These are phyloP conservation scores for Fraxinus quadrangulata DNA, from an alignment of 257 asterid species.

Conservation along the genomic window DNA sequence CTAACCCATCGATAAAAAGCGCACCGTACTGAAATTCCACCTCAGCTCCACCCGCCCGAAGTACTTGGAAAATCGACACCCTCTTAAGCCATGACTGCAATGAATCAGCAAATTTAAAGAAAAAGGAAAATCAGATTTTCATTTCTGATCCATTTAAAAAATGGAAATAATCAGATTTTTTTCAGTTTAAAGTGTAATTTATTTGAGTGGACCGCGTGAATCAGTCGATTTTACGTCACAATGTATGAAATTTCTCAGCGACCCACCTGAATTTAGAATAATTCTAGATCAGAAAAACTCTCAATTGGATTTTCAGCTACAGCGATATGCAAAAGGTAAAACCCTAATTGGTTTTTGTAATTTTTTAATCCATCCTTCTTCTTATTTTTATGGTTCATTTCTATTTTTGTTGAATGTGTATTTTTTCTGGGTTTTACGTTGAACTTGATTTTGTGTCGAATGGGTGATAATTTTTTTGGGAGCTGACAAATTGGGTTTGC, in stretches of 20 bases:
- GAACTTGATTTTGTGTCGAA: slow-evolving; percentile 16
- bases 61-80: slow-evolving; percentile 2
- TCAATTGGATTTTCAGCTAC: slow-evolving; percentile 22
- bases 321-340: slow-evolving; percentile 44
- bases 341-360: slow-evolving; percentile 28
- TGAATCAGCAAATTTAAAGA: neutral
- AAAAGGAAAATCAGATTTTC: neutral
- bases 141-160: slow-evolving; percentile 23
- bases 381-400: neutral
- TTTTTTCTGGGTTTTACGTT: slow-evolving; percentile 17
- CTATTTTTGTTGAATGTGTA: neutral
- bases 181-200: slow-evolving; percentile 14
- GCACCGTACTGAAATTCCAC: slow-evolving; percentile 38
- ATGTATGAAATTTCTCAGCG: slow-evolving; percentile 27
- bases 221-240: slow-evolving; percentile 27
- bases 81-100: slow-evolving; percentile 24
- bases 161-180: slow-evolving; percentile 8
- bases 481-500: slow-evolving; percentile 20
- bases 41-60: slow-evolving; percentile 33
- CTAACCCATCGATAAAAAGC: slow-evolving; percentile 29
- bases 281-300: slow-evolving; percentile 21
- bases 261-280: slow-evolving; percentile 24
- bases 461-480: neutral
- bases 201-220: slow-evolving; percentile 13
- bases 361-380: neutral